A percentile compares a stretch with the other conserved stretches of the same genome.
Evolutionary conservation across 805 yeast species (phyloP).

Genomic region (Lachancea fermentati): DNA sequence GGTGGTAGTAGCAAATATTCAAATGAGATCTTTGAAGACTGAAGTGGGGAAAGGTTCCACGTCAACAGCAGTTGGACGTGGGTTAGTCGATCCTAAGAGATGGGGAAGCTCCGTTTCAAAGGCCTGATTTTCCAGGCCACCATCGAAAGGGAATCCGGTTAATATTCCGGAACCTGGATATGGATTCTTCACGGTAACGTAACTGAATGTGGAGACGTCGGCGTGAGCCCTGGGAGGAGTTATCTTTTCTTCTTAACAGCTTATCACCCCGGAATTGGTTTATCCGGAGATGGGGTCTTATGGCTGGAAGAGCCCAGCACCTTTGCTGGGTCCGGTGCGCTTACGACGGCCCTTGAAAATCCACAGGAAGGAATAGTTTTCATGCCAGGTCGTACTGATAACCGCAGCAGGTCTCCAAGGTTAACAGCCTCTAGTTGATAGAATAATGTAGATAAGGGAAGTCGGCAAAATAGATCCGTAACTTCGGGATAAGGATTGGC

Average conservation of each 20-base stretch:
- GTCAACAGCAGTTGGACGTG: constrained; percentile 40
- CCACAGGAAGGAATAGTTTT: constrained; percentile 38
- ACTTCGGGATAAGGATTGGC: constrained; percentile 42
- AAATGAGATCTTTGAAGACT: constrained; percentile 40
- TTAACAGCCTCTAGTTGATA: constrained; percentile 42
- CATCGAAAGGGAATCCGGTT: constrained; percentile 42
- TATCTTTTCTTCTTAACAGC: constrained; percentile 39
- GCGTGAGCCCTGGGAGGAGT: constrained; percentile 41
- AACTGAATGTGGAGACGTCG: constrained; percentile 39
- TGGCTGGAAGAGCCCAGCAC: constrained; percentile 37
- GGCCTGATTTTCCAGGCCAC: constrained; percentile 34
- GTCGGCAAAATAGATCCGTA: constrained; percentile 41
- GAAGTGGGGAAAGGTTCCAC: constrained; percentile 41
- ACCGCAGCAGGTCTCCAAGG: constrained; percentile 44
- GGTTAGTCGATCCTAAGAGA: constrained; percentile 41
- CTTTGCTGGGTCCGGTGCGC: constrained; percentile 38
- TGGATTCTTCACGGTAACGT: constrained; percentile 39
- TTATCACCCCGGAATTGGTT: constrained; percentile 39
- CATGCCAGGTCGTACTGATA: constrained; percentile 41
- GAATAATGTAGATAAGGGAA: constrained; percentile 41
- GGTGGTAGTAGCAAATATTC: constrained; percentile 40
- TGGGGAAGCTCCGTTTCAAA: constrained; percentile 38
- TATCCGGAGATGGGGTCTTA: constrained; percentile 38
- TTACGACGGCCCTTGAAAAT: constrained; percentile 38
- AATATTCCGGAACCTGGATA: constrained; percentile 41